phyloP scores from a whole-genome alignment of 2,329 filamentous ascomycete species.

The Diaporthe sp. region DNA sequence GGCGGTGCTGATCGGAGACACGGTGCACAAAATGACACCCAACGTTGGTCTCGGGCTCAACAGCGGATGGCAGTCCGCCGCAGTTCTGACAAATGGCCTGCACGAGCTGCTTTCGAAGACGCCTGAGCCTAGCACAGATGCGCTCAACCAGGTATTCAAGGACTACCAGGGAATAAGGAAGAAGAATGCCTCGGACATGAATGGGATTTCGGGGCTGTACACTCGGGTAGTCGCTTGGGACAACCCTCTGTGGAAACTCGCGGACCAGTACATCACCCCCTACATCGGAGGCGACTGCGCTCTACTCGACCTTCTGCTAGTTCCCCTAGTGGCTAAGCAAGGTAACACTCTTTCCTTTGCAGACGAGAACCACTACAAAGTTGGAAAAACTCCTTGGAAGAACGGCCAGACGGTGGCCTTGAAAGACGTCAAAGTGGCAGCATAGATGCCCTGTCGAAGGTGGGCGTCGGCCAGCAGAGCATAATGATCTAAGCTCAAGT shows the following conservation, averaged over 20 bases:
- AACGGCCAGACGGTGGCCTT: constrained; percentile 21
- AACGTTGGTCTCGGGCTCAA: constrained; percentile 38
- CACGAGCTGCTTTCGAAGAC: constrained; percentile 25
- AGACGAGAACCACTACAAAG: constrained; percentile 29
- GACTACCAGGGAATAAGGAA: constrained; percentile 36
- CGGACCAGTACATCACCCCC: constrained; percentile 34
- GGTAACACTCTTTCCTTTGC: constrained; percentile 30
- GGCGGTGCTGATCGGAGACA: constrained; percentile 39
- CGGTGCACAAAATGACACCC: constrained; percentile 40
- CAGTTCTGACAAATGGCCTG: constrained; percentile 36
- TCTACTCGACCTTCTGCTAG: constrained; percentile 28
- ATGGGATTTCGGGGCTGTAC: constrained; percentile 28
- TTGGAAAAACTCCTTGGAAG: constrained; percentile 29
- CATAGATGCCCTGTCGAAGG: not conserved
- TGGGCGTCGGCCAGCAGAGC: not conserved
- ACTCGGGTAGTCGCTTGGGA: constrained; percentile 37
- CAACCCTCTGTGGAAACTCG: constrained; percentile 33
- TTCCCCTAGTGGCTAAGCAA: constrained; percentile 31
- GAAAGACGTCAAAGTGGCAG: constrained; percentile 10
- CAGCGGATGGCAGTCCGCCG: constrained; percentile 38
- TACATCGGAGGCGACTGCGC: constrained; percentile 32
- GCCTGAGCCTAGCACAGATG: constrained; percentile 28
- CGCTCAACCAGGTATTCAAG: constrained; percentile 33
- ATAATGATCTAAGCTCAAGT: not conserved
- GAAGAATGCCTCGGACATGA: constrained; percentile 33